Evolutionary conservation across 768 basidiomycete genomes (phyloP).

Genomic region (Boletus eberwhitei): DNA sequence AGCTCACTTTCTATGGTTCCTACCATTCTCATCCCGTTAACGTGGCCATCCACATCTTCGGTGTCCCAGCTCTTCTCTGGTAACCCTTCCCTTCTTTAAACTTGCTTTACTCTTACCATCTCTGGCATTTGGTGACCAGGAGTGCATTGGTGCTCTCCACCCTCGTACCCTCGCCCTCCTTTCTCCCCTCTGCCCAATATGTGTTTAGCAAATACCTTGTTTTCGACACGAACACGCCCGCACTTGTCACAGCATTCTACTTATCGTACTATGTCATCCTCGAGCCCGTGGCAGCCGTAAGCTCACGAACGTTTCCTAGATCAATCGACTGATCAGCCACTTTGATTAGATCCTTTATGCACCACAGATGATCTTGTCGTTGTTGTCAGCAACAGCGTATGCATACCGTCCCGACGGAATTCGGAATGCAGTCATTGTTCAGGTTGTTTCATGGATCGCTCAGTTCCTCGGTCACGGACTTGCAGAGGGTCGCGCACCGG

Average conservation of each 20-base stretch:
- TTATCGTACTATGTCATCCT: conserved; percentile 75
- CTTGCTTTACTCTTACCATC: conserved; percentile 2
- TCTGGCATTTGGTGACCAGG: conserved; percentile 38
- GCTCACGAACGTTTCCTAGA: conserved; percentile 28
- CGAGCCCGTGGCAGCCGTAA: conserved; percentile 82
- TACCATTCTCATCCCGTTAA: conserved; percentile 87
- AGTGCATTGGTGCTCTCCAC: conserved; percentile 54
- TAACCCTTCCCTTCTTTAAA: conserved; percentile 28
- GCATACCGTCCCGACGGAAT: conserved; percentile 50
- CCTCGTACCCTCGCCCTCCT: conserved; percentile 47
- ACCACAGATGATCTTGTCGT: conserved; percentile 61
- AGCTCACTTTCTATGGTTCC: conserved; percentile 92
- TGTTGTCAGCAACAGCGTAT: conserved; percentile 73
- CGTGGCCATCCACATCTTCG: conserved; percentile 79
- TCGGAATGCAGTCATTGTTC: conserved; percentile 51
- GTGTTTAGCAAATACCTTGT: conserved; percentile 57
- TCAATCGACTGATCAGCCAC: conserved; percentile 1
- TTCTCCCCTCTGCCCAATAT: conserved; percentile 52
- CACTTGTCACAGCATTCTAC: conserved; percentile 57
- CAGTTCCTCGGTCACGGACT: conserved; percentile 90
- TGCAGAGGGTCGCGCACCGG: conserved; percentile 85
- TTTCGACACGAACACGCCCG: conserved; percentile 67
- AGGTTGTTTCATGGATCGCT: conserved; percentile 77
- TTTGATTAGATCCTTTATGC: conserved; percentile 69
- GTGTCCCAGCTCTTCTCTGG: conserved; percentile 85